phyloP scores from a whole-genome alignment of 805 yeast species.

The Barnettozyma californica region DNA sequence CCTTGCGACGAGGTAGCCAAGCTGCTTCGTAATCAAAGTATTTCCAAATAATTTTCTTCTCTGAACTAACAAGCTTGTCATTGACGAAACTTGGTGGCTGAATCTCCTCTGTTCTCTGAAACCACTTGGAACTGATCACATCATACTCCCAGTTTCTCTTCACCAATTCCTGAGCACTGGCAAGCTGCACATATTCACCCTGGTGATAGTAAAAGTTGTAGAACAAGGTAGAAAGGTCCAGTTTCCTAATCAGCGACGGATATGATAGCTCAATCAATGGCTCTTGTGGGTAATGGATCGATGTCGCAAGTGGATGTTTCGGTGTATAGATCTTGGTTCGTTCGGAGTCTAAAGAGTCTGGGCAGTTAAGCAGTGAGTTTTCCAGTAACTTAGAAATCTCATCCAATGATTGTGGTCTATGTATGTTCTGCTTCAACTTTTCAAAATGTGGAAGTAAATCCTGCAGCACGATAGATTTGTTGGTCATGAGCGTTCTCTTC shows the following conservation, averaged over 20 bases:
- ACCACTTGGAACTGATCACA: constrained; percentile 74
- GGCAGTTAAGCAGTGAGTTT: constrained; percentile 79
- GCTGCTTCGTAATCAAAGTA: constrained; percentile 79
- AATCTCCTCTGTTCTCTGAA: constrained; percentile 52
- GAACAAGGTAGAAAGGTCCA: constrained; percentile 83
- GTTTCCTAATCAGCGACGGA: constrained; percentile 54
- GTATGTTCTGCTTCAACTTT: constrained; percentile 35
- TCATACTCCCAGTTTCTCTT: constrained; percentile 82
- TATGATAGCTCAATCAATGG: constrained; percentile 52
- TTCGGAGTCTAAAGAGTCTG: constrained; percentile 90
- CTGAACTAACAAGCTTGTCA: constrained; percentile 32
- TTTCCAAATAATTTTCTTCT: constrained; percentile 53
- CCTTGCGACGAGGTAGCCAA: constrained; percentile 59
- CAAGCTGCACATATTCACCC: constrained; percentile 63
- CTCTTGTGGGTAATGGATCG: constrained; percentile 84
- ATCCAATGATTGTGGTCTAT: constrained; percentile 48
- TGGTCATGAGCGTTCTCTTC: not conserved
- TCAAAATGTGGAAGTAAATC: constrained; percentile 27
- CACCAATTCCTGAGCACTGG: constrained; percentile 76
- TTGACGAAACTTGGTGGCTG: constrained; percentile 18
- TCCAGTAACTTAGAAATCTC: constrained; percentile 58
- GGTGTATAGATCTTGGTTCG: constrained; percentile 69
- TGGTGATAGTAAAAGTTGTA: constrained; percentile 84
- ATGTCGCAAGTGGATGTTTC: constrained; percentile 80
- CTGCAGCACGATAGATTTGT: constrained; percentile 12